Conservation (phyloP, 495 filamentous ascomycete species). For the Chaetomidium leptoderma region DNA sequence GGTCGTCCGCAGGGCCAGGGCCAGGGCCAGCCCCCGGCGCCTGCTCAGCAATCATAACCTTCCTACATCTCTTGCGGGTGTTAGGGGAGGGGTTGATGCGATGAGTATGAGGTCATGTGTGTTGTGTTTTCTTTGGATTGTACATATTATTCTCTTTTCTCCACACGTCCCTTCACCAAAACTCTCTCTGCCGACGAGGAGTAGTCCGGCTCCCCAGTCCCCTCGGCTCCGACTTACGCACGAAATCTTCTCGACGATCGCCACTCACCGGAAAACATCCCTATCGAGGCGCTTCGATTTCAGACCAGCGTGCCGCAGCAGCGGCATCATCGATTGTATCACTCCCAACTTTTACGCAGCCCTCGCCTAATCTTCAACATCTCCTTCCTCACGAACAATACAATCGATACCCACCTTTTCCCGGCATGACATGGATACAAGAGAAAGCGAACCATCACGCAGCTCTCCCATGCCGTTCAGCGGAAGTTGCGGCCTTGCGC, state of each 20-base stretch:
- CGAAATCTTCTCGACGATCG: neutral
- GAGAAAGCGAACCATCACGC: neutral
- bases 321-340: constrained; percentile 19
- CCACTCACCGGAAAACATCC: neutral
- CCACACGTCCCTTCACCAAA: constrained; percentile 6
- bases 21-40: constrained; percentile 30
- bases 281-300: neutral
- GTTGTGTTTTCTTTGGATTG: constrained; percentile 26
- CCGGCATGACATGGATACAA: neutral
- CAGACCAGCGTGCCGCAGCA: neutral
- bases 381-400: neutral
- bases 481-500: neutral
- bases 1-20: constrained; percentile 27
- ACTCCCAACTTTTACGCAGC: neutral
- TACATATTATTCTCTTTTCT: constrained; percentile 29
- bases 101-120: constrained; percentile 21
- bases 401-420: neutral
- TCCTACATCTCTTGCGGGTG: neutral
- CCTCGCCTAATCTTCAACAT: constrained; percentile 1
- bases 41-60: constrained; percentile 28
- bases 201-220: neutral
- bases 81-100: constrained; percentile 9
- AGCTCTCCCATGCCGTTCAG: neutral
- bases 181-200: neutral
- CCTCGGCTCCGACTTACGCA: neutral